Evolutionary conservation across 495 filamentous ascomycete species (phyloP).

Genomic region (Staphylotrichum tortipilum): DNA sequence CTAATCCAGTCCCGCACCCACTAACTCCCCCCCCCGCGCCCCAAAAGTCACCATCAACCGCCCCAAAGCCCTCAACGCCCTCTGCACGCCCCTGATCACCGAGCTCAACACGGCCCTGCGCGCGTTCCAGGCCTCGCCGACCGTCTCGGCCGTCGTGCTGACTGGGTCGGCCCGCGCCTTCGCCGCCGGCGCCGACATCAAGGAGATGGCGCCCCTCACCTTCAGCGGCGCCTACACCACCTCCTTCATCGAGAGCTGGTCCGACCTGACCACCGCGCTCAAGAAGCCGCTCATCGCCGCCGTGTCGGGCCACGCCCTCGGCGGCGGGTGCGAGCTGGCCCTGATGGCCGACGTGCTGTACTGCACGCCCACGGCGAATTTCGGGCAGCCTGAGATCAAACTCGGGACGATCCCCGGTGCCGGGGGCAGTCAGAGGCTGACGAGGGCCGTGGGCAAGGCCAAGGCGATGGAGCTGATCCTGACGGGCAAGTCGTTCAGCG

Average conservation of each 20-base stretch:
- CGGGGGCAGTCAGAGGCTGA: conserved; percentile 85
- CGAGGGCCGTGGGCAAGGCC: conserved; percentile 76
- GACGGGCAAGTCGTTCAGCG: conserved; percentile 74
- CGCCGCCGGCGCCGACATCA: conserved; percentile 95
- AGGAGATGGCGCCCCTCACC: conserved; percentile 89
- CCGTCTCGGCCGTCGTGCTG: conserved; percentile 69
- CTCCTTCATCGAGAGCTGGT: conserved; percentile 94
- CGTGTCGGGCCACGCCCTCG: conserved; percentile 87
- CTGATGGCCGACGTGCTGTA: conserved; percentile 95
- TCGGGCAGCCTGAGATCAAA: conserved; percentile 95
- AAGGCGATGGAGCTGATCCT: conserved; percentile 91
- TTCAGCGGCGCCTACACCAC: conserved; percentile 75
- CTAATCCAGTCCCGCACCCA: not conserved
- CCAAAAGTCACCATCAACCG: conserved; percentile 95
- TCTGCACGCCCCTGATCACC: conserved; percentile 74
- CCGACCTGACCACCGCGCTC: conserved; percentile 64
- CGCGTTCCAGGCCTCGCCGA: conserved; percentile 59
- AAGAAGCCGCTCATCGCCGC: conserved; percentile 91
- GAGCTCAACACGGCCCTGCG: conserved; percentile 81
- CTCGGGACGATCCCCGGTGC: conserved; percentile 88
- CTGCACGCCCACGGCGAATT: conserved; percentile 71
- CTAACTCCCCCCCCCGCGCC: not conserved
- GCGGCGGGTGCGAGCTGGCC: conserved; percentile 94
- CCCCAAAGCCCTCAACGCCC: conserved; percentile 88
- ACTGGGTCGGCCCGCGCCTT: conserved; percentile 85